phyloP scores from a whole-genome alignment of 192 early-diverging fungal genomes.

The Jimgerdemannia flammicorona region DNA sequence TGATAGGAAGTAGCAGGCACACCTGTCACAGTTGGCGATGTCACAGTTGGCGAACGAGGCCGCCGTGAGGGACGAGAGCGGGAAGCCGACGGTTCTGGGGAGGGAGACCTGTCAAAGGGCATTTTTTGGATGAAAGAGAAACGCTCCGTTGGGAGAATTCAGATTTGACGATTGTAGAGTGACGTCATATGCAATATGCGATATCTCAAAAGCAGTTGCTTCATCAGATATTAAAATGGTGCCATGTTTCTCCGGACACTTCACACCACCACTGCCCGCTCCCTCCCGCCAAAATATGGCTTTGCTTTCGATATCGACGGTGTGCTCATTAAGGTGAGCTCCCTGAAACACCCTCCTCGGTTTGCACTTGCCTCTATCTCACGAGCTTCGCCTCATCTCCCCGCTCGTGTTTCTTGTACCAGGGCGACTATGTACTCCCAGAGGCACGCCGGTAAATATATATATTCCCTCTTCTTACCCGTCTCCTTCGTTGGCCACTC shows the following conservation, averaged over 20 bases:
- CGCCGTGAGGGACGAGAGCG: background rate
- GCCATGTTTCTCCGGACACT: background rate
- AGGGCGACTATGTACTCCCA: conserved; percentile 67
- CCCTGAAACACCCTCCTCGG: no score
- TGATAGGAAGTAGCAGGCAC: background rate
- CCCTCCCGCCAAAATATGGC: conserved; percentile 16
- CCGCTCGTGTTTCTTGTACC: background rate
- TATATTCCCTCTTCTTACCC: background rate
- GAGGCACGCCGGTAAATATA: conserved; percentile 44
- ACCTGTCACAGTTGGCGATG: background rate
- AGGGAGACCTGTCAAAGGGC: background rate
- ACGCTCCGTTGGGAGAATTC: no score
- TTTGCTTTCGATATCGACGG: conserved; percentile 80
- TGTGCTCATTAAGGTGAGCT: conserved; percentile 71
- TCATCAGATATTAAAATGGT: background rate
- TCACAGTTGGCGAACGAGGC: background rate
- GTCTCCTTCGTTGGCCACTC: background rate
- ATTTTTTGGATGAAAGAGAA: background rate
- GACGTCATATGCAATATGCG: no score
- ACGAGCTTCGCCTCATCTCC: background rate
- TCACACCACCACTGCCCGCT: background rate
- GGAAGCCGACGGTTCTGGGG: background rate
- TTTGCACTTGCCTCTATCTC: background rate
- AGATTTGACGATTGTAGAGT: no score
- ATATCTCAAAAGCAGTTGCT: no score